Conservation (phyloP, 495 filamentous ascomycete species). For the Hyaloscypha finlandica region DNA sequence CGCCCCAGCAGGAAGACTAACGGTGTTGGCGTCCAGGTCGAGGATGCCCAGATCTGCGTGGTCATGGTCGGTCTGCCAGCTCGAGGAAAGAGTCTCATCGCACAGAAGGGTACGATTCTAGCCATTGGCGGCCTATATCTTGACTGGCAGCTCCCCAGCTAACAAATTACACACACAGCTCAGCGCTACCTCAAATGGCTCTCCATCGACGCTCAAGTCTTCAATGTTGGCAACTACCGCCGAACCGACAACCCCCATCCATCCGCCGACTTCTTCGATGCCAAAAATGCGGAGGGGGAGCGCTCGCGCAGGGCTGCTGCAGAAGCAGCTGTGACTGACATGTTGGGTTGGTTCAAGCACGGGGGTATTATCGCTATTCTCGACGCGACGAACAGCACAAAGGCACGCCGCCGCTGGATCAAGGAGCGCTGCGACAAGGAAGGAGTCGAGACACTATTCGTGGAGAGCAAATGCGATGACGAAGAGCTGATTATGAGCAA, state of each 20-base stretch:
- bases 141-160: slow-evolving; percentile 4
- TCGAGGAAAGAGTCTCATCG: slow-evolving; percentile 94
- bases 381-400: slow-evolving; percentile 95
- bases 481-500: slow-evolving; percentile 96
- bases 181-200: slow-evolving; percentile 96
- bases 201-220: slow-evolving; percentile 85
- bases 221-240: slow-evolving; percentile 96
- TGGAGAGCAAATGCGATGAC: slow-evolving; percentile 94
- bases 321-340: slow-evolving; percentile 85
- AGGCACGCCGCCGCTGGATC: slow-evolving; percentile 87
- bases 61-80: slow-evolving; percentile 98
- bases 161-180: slow-evolving; percentile 51
- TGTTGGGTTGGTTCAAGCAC: slow-evolving; percentile 85
- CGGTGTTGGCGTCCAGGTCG: slow-evolving; percentile 65
- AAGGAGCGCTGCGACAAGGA: slow-evolving; percentile 67
- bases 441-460: slow-evolving; percentile 87
- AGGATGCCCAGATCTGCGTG: slow-evolving; percentile 95
- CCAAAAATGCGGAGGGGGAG: slow-evolving; percentile 83
- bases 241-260: slow-evolving; percentile 84
- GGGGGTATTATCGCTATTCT: slow-evolving; percentile 84
- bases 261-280: slow-evolving; percentile 90
- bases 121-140: slow-evolving; percentile 4
- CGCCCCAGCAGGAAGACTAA: slow-evolving; percentile 47
- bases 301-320: slow-evolving; percentile 83
- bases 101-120: slow-evolving; percentile 77